Base-by-base conservation (phyloP, 257 asterid genomes). In the Solanum corneliomulleri region DNA sequence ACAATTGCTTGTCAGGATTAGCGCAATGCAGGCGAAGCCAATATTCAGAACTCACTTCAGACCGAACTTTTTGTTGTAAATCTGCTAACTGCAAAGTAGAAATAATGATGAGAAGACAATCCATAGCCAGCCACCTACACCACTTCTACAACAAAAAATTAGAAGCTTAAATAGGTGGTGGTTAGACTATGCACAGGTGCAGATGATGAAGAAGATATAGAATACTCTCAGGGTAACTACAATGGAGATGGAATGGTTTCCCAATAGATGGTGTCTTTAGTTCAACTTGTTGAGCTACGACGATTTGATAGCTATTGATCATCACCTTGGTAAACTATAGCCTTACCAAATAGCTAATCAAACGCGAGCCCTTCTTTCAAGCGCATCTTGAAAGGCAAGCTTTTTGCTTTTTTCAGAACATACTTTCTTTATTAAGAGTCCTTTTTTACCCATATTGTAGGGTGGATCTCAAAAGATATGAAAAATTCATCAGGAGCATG, bases 1-100 rank as follows among this genome's bases (percentile, higher is more conserved):
- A 97, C 86, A 97, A 92, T 90, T 96, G 99, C 90, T 93, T 95
- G 72, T 95, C 99, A 42, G 99, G 98, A 90, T 91, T 91, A 74
- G 95, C 90, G 75, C 99, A 97, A 84, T 92, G 94, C 91, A 91
- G 92, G 41, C 98, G 98, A 88, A 97, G 98, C 99, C 98, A 97
- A 88, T 97, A 95, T 87, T 97, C 99, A 47, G 96, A 91, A 90
- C 93, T 93, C 90, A 97, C 99, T 91, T 97, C 98, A 85, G 96
- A 91, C 83, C 99, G 94, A 77, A 96, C 97, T 90, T 95, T 95
- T 69, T 86, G 88, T 90, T 97, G 99, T 87, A 97, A 92, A 88
- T 93, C 98, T 15, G 94, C 91, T 89, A 97, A 91, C 99, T 97
- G 94, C 86, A 86, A 71, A 64, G 84, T 83, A 88, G 52, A 90